Evolutionary conservation across 179 eudicot species (phyloP), one percentile per base, ranked within the genome.

Genomic region (Corrigiola litoralis): DNA sequence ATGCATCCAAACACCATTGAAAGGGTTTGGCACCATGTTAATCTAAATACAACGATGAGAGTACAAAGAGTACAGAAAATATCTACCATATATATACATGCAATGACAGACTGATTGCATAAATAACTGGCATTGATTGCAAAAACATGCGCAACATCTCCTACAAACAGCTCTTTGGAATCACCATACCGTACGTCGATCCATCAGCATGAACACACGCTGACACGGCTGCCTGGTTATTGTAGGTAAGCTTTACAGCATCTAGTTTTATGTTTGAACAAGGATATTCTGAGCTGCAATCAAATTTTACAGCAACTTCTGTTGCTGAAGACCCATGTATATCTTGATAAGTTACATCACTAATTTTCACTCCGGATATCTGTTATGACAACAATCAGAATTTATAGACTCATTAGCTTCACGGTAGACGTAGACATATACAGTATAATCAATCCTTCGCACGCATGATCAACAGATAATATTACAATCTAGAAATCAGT

Each of bases 321-420:
- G 74, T 63, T 10, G 79, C 67, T 3, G 79, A 75, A 11, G 74
- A 49, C 51, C 79, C 79, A 14, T 65, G 67, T 9, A 75, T 70
- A 18, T 69, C 74, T 69, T 70, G 50, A 23, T 75, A 69, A n/a
- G 67, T 69, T 3, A 75, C 34, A 21, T 51, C 67, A 20, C 63
- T 75, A 17, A 75, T 50, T 51, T 50, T 51, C 48, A 75, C 63
- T 29, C 79, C 79, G 0, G 74, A 75, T 4, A 4, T 59, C 69
- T 74, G 28, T 38, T 45, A 18, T n/a, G 34, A 58, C 12, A 23
- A 6, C 13, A 59, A 11, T 24, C 2, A n/a, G 5, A 20, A 17
- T 17, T 3, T 34, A 11, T 17, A 1, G 6, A 20, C n/a, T n/a
- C 18, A 21, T 56, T 56, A 18, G 52, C 20, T 47, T 47, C 7